phyloP scores from a whole-genome alignment of 2,329 filamentous ascomycete genomes.

The Acarospora socialis region DNA sequence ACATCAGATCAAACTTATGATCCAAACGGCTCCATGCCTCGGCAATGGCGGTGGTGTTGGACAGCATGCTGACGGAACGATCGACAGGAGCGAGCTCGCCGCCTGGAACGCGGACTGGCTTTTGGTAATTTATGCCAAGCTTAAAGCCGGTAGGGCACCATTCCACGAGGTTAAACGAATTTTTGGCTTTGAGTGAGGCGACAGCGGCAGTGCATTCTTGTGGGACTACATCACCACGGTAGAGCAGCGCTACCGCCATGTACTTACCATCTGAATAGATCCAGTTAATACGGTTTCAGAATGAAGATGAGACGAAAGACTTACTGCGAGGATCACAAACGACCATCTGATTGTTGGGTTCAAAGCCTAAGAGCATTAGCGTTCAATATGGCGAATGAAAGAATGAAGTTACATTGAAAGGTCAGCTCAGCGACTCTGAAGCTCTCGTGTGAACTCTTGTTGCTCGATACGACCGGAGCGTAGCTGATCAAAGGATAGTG shows the following conservation, averaged over 20 bases:
- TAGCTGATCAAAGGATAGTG: slow-evolving; percentile 54
- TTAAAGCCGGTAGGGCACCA: slow-evolving; percentile 99
- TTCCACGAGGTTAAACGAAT: slow-evolving; percentile 97
- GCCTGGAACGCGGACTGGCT: slow-evolving; percentile 88
- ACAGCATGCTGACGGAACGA: slow-evolving; percentile 98
- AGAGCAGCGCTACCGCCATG: slow-evolving; percentile 97
- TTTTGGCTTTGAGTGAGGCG: slow-evolving; percentile 96
- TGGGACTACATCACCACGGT: slow-evolving; percentile 95
- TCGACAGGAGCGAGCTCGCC: slow-evolving; percentile 95
- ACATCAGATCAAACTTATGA: slow-evolving; percentile 99
- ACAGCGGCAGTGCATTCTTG: slow-evolving; percentile 89
- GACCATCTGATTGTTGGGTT: slow-evolving; percentile 57
- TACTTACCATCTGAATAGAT: too few species aligned
- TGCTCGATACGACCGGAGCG: slow-evolving; percentile 48
- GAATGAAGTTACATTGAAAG: slow-evolving; percentile 40
- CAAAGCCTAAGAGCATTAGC: slow-evolving; percentile 35
- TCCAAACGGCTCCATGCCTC: slow-evolving; percentile 96
- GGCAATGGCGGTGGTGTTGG: slow-evolving; percentile 96
- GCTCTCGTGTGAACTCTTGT: slow-evolving; percentile 72
- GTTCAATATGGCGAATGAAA: slow-evolving; percentile 1
- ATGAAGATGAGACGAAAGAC: too few species aligned
- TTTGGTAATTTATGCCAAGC: slow-evolving; percentile 99
- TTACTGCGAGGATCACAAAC: slow-evolving; percentile 51
- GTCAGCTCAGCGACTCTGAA: slow-evolving; percentile 70
- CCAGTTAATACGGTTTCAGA: too few species aligned